A percentile compares a stretch with the other conserved stretches of the same genome.
These are phyloP conservation scores for Tephrocybe sp. DNA, from an alignment of 768 basidiomycete genomes.

Conservation along the genomic window DNA sequence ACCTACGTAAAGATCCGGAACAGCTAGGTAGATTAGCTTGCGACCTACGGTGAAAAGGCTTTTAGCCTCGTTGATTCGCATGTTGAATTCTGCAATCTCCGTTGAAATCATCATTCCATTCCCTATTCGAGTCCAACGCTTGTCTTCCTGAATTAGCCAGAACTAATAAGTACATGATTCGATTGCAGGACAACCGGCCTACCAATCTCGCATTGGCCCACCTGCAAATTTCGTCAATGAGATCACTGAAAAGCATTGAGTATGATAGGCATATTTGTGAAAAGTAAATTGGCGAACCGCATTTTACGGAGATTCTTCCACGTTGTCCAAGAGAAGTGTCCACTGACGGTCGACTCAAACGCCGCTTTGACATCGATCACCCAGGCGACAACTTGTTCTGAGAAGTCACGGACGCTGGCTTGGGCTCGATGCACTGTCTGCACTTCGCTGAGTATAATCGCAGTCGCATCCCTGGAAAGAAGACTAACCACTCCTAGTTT, in stretches of 20 bases:
- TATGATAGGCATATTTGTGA: not conserved
- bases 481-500: constrained; percentile 13
- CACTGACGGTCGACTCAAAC: constrained; percentile 1
- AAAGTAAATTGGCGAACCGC: constrained; percentile 5
- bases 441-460: not conserved
- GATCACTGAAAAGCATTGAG: not conserved
- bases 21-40: not conserved
- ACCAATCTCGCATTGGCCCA: constrained; percentile 16
- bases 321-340: constrained; percentile 13
- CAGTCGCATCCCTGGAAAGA: not conserved
- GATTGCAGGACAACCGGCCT: not conserved
- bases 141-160: constrained; percentile 1
- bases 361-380: constrained; percentile 11
- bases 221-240: constrained; percentile 14
- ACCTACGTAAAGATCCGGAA: not conserved
- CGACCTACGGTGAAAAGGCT: constrained; percentile 8
- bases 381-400: constrained; percentile 15
- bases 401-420: constrained; percentile 11
- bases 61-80: constrained; percentile 5
- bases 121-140: constrained; percentile 6
- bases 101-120: constrained; percentile 1
- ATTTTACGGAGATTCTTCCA: constrained; percentile 15
- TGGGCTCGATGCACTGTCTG: constrained; percentile 5
- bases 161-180: not conserved
- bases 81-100: constrained; percentile 13